Evolutionary conservation across 2,329 filamentous ascomycete genomes (phyloP).

Genomic region (Laburnicola sp.): DNA sequence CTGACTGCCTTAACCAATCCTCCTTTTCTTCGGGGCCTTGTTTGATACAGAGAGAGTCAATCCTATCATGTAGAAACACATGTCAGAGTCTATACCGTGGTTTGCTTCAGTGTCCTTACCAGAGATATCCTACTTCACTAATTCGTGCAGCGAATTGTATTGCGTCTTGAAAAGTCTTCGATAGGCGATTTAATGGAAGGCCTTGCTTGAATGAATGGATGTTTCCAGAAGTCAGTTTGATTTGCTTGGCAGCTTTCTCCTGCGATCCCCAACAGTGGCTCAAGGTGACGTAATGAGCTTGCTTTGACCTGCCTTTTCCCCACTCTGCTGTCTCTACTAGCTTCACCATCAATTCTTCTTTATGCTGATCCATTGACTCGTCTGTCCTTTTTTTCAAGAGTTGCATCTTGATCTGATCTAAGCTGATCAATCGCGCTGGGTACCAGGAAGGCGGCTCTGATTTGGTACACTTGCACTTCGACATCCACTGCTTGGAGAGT

Average conservation of each 20-base stretch:
- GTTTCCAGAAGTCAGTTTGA: not conserved
- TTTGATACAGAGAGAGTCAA: conserved; percentile 14
- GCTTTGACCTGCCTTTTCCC: not conserved
- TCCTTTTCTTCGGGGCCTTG: conserved; percentile 1
- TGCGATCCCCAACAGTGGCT: conserved; percentile 8
- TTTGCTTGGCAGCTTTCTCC: not conserved
- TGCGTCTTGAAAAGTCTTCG: conserved; percentile 14
- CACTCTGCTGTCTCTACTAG: conserved; percentile 2
- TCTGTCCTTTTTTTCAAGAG: not conserved
- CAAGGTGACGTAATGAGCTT: not conserved
- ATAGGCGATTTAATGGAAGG: conserved; percentile 3
- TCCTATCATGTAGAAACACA: not conserved
- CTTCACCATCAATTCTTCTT: not conserved
- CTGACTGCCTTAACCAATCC: conserved; percentile 24
- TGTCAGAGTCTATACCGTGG: not conserved
- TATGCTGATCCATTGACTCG: not conserved
- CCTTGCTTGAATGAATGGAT: conserved; percentile 1
- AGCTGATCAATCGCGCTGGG: not conserved
- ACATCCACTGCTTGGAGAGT: conserved; percentile 11
- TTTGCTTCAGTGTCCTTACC: conserved; percentile 1
- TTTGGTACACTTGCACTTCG: conserved; percentile 9
- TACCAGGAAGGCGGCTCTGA: not conserved
- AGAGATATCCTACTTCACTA: conserved; percentile 9
- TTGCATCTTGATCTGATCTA: not conserved
- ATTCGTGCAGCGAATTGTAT: conserved; percentile 13